Conservation (phyloP, 2,329 filamentous ascomycete species). For the Colletotrichum lupini region DNA sequence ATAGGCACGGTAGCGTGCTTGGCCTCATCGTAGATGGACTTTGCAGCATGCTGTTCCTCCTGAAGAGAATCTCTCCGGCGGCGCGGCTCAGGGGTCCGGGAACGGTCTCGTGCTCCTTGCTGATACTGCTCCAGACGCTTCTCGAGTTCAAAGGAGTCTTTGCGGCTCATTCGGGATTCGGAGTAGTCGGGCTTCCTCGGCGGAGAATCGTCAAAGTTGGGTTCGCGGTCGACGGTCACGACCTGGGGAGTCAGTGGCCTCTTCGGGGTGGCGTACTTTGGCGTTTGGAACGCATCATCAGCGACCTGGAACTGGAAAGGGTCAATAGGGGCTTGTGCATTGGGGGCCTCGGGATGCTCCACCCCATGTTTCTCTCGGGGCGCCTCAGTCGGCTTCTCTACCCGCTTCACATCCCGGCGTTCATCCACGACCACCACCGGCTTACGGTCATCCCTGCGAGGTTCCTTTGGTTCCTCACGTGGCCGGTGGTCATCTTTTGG, state of each 20-base stretch:
- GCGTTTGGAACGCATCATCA: slow-evolving; percentile 62
- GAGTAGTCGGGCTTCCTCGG: slow-evolving; percentile 39
- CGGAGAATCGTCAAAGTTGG: slow-evolving; percentile 56
- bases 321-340: slow-evolving; percentile 54
- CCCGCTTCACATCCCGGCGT: slow-evolving; percentile 40
- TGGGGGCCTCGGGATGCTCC: slow-evolving; percentile 36
- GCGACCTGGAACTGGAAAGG: slow-evolving; percentile 69
- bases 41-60: slow-evolving; percentile 56
- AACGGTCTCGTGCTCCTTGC: slow-evolving; percentile 38
- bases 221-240: slow-evolving; percentile 65
- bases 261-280: slow-evolving; percentile 47
- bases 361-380: slow-evolving; percentile 32
- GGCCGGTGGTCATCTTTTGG: slow-evolving; percentile 26
- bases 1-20: slow-evolving; percentile 61
- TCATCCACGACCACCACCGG: slow-evolving; percentile 26
- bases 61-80: slow-evolving; percentile 39
- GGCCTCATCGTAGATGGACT: slow-evolving; percentile 56
- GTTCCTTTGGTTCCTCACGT: slow-evolving; percentile 39
- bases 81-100: slow-evolving; percentile 38
- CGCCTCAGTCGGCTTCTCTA: slow-evolving; percentile 39
- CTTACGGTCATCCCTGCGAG: slow-evolving; percentile 38
- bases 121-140: slow-evolving; percentile 44
- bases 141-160: slow-evolving; percentile 60
- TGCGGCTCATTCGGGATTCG: slow-evolving; percentile 57
- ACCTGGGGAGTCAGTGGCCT: slow-evolving; percentile 61